Percentiles rank a stretch among this genome's conserved stretches.
Conservation (phyloP, 495 filamentous ascomycete genomes). For the Pseudoneurospora amorphoporcata region DNA sequence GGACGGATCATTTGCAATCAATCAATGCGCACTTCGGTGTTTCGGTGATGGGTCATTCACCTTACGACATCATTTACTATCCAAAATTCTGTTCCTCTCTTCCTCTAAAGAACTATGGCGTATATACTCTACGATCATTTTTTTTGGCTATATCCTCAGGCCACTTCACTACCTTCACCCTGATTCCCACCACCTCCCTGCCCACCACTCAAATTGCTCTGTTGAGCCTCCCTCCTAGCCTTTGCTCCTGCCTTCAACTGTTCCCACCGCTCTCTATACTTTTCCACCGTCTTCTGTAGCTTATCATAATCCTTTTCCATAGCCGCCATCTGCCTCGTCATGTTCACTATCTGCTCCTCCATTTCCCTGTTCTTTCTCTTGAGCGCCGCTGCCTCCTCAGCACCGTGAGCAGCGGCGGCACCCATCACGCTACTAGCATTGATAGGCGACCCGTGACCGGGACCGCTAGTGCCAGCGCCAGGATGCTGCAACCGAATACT, state of each 20-base stretch:
- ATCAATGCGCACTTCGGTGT: background rate
- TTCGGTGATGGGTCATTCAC: background rate
- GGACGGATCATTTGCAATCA: background rate
- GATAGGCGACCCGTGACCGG: constrained; percentile 19
- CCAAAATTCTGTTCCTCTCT: background rate
- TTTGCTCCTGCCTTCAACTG: constrained; percentile 77
- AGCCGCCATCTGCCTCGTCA: constrained; percentile 45
- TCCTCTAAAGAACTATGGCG: background rate
- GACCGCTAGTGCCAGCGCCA: background rate
- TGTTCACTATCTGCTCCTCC: constrained; percentile 42
- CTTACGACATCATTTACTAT: background rate
- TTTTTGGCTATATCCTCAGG: background rate
- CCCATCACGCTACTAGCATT: constrained; percentile 25
- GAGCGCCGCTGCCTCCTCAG: constrained; percentile 21
- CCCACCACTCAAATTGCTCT: background rate
- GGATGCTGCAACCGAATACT: constrained; percentile 59
- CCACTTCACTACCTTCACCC: background rate
- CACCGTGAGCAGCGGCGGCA: background rate
- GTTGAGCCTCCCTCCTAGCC: constrained; percentile 42
- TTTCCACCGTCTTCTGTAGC: constrained; percentile 49
- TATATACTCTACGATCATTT: background rate
- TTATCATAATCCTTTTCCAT: constrained; percentile 60
- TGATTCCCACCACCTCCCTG: background rate
- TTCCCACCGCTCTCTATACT: constrained; percentile 74
- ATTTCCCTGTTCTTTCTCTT: constrained; percentile 41